Conservation (phyloP, 345 rosid species). For the Brassica nigra region DNA sequence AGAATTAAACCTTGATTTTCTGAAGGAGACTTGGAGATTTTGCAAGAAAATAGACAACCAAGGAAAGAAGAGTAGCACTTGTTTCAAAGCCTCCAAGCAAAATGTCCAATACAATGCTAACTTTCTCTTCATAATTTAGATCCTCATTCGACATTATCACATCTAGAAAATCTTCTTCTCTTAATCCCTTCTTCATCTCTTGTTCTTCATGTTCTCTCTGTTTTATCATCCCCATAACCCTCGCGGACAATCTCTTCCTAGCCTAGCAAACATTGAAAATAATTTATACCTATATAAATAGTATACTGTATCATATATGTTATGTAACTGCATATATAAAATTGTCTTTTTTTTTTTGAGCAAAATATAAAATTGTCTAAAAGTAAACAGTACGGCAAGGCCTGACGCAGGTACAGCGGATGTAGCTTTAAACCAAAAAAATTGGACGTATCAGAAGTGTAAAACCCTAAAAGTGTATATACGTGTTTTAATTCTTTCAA, state of each 20-base stretch:
- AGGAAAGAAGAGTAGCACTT: slow-evolving; percentile 63
- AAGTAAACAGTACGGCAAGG: not conserved
- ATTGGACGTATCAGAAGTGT: not conserved
- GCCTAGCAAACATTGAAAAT: slow-evolving; percentile 50
- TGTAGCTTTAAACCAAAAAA: not conserved
- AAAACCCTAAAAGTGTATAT: not conserved
- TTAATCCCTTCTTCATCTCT: not conserved
- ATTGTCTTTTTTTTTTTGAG: not conserved
- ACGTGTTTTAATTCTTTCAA: not conserved
- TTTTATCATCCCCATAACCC: slow-evolving; percentile 54
- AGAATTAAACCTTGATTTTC: slow-evolving; percentile 46
- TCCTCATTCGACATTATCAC: slow-evolving; percentile 53
- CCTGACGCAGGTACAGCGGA: not conserved
- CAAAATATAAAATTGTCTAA: not conserved
- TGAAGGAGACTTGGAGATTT: slow-evolving; percentile 46
- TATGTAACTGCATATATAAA: not conserved
- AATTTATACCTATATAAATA: not conserved
- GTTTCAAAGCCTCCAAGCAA: slow-evolving; percentile 86
- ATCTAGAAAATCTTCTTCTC: slow-evolving; percentile 64
- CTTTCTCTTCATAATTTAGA: slow-evolving; percentile 58
- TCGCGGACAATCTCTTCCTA: slow-evolving; percentile 58
- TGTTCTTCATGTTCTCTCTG: slow-evolving; percentile 41
- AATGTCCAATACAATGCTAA: slow-evolving; percentile 68
- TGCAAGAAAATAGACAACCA: slow-evolving; percentile 66
- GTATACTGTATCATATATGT: not conserved